Conservation (phyloP, 1,139 yeast species). For the Candida sanyaensis region DNA sequence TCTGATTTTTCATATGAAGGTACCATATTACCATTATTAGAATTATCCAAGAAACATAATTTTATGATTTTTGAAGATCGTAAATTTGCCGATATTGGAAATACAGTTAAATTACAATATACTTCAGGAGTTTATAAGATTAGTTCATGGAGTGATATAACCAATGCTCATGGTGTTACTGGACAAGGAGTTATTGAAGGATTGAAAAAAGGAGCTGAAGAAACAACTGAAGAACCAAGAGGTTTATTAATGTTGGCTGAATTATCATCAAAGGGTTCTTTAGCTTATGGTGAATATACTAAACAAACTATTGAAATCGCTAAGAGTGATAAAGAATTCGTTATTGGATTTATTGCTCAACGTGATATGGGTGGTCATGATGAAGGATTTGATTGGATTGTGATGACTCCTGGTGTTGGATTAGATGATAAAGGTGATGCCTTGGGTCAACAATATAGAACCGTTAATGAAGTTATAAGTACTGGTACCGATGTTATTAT, state of each 20-base stretch:
- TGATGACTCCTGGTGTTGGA: constrained; percentile 98
- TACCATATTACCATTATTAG: constrained; percentile 73
- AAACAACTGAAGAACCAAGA: constrained; percentile 71
- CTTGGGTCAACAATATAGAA: constrained; percentile 94
- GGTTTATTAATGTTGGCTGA: constrained; percentile 96
- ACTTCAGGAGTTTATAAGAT: constrained; percentile 86
- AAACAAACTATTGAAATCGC: constrained; percentile 87
- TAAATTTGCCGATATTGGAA: constrained; percentile 99
- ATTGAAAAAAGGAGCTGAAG: constrained; percentile 77
- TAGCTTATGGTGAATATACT: constrained; percentile 93
- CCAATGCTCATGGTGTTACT: constrained; percentile 97
- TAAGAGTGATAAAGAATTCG: constrained; percentile 81
- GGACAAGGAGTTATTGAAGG: constrained; percentile 94
- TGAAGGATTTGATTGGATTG: constrained; percentile 90
- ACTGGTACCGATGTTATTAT: constrained; percentile 92
- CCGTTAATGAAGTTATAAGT: constrained; percentile 79
- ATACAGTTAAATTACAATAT: constrained; percentile 93
- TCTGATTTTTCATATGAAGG: constrained; percentile 83
- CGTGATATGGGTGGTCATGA: constrained; percentile 79
- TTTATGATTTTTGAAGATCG: constrained; percentile 94
- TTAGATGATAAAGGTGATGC: constrained; percentile 95
- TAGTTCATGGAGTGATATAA: constrained; percentile 93
- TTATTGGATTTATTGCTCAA: constrained; percentile 96
- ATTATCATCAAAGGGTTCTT: constrained; percentile 87
- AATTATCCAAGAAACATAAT: constrained; percentile 71